Base-by-base conservation (phyloP, 202 grass and related monocot species). In the Elaeis oleifera region DNA sequence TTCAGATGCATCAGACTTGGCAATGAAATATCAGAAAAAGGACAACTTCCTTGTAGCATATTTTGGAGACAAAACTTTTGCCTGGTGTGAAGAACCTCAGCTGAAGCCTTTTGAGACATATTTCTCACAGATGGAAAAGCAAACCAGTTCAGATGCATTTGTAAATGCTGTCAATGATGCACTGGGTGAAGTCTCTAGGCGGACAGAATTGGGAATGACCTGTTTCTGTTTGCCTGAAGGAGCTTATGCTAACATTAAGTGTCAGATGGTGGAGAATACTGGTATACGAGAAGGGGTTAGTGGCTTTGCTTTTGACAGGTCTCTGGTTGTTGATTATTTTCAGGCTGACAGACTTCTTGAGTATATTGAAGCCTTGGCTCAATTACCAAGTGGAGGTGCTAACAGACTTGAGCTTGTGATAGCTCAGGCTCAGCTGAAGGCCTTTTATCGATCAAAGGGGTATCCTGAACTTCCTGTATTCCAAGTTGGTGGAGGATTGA, bases 41-140 rank as follows among this genome's bases (percentile, higher is more conserved):
- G 85, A 71, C 16, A 58, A 24, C 57, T 77, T 73, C 67, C 58
- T 95, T 75, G 79, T 95, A 24, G 89, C 79, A 23, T 89, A 78
- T 83, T 89, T 73, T 66, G 85, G 85, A 31, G 79, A 83, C 24
- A 49, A 61, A 20, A 78, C 81, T 26, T 95, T 95, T 78, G 81
- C 85, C 6, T 89, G 89, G 85, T 80, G 85, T 16, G 76, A 85
- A 62, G 89, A 95, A 29, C 78, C 81, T 55, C 89, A 89, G 63
- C 70, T 89, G 64, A 85, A 74, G 75, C 79, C 79, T 69, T 89
- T 95, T 54, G 63, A 81, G 51, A 44, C 53, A 56, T 80, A 85
- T 67, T 89, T 78, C 64, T 54, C 70, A 0, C 63, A 83, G 48
- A 80, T 89, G 79, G 89, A 80, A 81, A 95, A 73, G 22, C 85